Conservation (phyloP, 2,329 filamentous ascomycete genomes). For the Tricladium varicosporioides region DNA sequence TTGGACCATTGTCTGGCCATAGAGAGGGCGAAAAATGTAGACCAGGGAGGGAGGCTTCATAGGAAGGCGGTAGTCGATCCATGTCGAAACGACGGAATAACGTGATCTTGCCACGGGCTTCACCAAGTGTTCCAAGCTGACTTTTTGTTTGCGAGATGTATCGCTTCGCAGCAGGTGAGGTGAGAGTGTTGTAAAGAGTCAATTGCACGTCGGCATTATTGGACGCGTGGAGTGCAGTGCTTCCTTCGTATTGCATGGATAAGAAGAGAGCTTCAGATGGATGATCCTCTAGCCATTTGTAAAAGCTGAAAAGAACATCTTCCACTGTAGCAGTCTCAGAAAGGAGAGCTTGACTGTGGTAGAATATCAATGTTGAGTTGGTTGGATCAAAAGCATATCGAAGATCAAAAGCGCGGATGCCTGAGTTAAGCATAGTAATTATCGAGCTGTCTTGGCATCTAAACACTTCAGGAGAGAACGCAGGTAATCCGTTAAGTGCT, state of each 20-base stretch:
- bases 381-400: constrained; percentile 48
- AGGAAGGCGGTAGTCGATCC: constrained; percentile 40
- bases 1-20: constrained; percentile 43
- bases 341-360: constrained; percentile 45
- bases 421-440: constrained; percentile 41
- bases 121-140: constrained; percentile 58
- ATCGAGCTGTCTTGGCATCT: constrained; percentile 43
- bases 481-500: constrained; percentile 36
- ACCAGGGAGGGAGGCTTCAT: constrained; percentile 41
- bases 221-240: constrained; percentile 32
- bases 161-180: constrained; percentile 36
- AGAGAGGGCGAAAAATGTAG: constrained; percentile 44
- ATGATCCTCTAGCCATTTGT: constrained; percentile 47
- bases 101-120: constrained; percentile 77
- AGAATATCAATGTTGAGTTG: constrained; percentile 46
- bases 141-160: constrained; percentile 41
- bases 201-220: constrained; percentile 39
- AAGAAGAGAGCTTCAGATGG: constrained; percentile 44
- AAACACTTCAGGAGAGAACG: constrained; percentile 34
- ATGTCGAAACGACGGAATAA: constrained; percentile 79
- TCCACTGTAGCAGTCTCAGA: constrained; percentile 43
- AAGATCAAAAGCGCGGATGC: constrained; percentile 50
- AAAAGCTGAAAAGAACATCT: constrained; percentile 46
- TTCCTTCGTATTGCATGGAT: constrained; percentile 46
- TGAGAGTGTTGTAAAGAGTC: constrained; percentile 39